These are phyloP conservation scores for Coccomyxa sp. DNA, from an alignment of 139 green algal species.

Conservation along the genomic window DNA sequence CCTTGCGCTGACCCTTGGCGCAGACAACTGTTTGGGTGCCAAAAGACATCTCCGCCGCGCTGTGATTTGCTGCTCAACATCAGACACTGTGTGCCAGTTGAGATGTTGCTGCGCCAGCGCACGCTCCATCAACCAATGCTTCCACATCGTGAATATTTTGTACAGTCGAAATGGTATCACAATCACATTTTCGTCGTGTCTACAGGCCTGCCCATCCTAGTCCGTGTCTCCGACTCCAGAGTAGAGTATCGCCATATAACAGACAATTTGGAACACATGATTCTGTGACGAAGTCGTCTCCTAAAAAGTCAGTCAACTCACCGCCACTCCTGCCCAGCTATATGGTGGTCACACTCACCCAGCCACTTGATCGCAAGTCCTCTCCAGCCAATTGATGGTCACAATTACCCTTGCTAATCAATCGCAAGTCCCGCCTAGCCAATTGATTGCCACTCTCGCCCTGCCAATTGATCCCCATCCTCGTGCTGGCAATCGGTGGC, in stretches of 20 bases:
- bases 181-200: background rate
- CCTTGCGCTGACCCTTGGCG: background rate
- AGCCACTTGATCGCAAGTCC: background rate
- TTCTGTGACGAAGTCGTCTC: background rate
- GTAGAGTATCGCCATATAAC: background rate
- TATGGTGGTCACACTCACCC: background rate
- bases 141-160: background rate
- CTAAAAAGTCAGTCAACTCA: background rate
- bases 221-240: background rate
- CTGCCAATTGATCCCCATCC: too few species aligned
- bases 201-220: background rate
- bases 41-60: background rate
- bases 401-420: background rate
- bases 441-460: background rate
- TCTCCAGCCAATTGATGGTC: background rate
- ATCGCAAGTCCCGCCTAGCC: background rate
- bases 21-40: background rate
- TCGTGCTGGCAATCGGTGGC: too few species aligned
- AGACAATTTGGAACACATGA: background rate
- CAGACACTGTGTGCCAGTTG: background rate
- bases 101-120: background rate
- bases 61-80: background rate
- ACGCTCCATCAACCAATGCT: background rate
- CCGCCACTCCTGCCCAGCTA: background rate
- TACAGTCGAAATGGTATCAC: background rate